Percentiles rank a stretch among this genome's conserved stretches.
Evolutionary conservation across 345 rosid species (phyloP).

Genomic region (Cardamine chenopodiifolia): DNA sequence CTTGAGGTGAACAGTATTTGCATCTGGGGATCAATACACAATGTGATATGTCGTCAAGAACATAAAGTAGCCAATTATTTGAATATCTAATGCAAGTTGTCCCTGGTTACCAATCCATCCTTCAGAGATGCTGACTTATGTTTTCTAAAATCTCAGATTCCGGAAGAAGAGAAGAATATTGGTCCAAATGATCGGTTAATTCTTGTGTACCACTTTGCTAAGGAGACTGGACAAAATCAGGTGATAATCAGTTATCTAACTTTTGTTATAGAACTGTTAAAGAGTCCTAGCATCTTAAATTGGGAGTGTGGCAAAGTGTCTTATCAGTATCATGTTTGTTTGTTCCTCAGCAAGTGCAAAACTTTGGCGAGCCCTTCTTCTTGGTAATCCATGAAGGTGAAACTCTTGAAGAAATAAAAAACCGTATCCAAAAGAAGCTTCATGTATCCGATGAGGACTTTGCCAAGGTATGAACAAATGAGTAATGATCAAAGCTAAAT

Average conservation of each 20-base stretch:
- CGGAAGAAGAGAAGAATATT: constrained; percentile 94
- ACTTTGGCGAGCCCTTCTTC: constrained; percentile 98
- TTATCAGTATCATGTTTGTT: constrained; percentile 23
- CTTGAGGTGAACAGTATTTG: background rate
- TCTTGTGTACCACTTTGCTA: constrained; percentile 89
- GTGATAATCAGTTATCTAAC: constrained; percentile 42
- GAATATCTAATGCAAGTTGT: constrained; percentile 1
- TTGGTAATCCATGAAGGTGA: constrained; percentile 92
- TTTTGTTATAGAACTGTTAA: background rate
- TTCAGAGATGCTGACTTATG: constrained; percentile 10
- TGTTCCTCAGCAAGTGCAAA: constrained; percentile 73
- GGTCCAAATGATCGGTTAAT: constrained; percentile 90
- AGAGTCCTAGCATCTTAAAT: background rate
- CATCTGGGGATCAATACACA: background rate
- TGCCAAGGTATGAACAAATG: constrained; percentile 64
- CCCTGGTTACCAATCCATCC: background rate
- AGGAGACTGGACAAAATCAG: constrained; percentile 81
- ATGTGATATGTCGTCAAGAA: constrained; percentile 4
- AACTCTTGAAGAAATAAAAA: constrained; percentile 77
- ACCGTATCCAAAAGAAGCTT: constrained; percentile 84
- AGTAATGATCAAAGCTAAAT: background rate
- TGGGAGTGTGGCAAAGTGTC: background rate
- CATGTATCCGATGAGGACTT: constrained; percentile 94
- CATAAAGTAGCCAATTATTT: constrained; percentile 19
- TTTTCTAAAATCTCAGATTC: constrained; percentile 54